These are phyloP conservation scores for Solanum hybrid DNA, from an alignment of 305 asterid species.

Conservation along the genomic window DNA sequence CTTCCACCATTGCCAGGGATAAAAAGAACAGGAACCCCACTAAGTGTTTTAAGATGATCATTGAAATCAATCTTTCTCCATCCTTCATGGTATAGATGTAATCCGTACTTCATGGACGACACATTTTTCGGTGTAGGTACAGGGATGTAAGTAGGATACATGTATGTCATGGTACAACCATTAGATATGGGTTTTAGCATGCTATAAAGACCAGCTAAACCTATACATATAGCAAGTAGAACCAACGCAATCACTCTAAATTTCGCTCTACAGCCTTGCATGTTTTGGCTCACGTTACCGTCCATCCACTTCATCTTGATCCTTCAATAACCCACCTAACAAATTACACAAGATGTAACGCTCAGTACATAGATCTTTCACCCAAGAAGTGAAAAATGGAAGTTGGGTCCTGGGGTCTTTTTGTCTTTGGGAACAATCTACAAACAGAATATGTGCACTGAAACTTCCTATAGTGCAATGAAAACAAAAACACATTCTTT, in stretches of 20 bases:
- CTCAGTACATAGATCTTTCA: background rate
- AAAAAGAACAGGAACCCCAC: constrained; percentile 88
- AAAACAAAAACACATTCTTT: background rate
- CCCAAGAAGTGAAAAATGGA: background rate
- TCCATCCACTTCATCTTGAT: background rate
- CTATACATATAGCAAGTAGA: constrained; percentile 40
- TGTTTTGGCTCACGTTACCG: constrained; percentile 13
- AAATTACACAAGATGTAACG: background rate
- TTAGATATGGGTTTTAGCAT: constrained; percentile 64
- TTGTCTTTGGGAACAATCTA: background rate
- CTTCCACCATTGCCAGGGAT: constrained; percentile 98
- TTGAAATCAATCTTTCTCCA: constrained; percentile 74
- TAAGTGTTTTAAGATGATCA: constrained; percentile 63
- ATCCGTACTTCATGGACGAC: constrained; percentile 50
- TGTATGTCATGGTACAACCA: constrained; percentile 91
- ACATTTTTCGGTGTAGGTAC: constrained; percentile 48
- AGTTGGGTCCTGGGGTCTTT: background rate
- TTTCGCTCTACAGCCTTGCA: constrained; percentile 33
- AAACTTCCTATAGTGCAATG: background rate
- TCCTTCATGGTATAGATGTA: constrained; percentile 89
- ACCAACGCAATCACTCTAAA: constrained; percentile 40
- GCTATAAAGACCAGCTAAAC: constrained; percentile 47
- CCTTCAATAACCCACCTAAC: background rate
- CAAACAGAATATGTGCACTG: background rate
- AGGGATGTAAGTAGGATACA: constrained; percentile 96